phyloP scores from a whole-genome alignment of 352 stramenopile genomes.

The Pythium phragmitis region DNA sequence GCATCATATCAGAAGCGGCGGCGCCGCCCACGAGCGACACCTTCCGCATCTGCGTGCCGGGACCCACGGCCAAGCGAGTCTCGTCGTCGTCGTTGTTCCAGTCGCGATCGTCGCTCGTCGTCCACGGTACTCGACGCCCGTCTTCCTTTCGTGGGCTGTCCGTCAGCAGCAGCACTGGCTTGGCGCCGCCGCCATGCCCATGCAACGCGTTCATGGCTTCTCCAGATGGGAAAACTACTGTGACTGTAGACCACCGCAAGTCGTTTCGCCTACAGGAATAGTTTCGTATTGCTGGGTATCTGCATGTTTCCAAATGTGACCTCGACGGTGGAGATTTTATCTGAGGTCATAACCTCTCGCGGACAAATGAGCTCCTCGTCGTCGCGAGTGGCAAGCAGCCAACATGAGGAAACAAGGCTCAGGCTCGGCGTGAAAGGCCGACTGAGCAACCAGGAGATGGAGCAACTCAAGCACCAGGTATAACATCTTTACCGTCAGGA shows the following conservation, averaged over 20 bases:
- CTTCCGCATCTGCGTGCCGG: background rate
- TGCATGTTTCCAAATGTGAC: too few species aligned
- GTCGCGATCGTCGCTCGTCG: background rate
- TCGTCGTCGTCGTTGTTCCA: background rate
- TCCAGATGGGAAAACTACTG: too few species aligned
- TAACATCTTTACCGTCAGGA: background rate
- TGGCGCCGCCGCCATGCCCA: background rate
- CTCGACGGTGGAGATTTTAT: too few species aligned
- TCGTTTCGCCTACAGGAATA: too few species aligned
- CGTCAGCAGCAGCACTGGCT: slow-evolving; percentile 26
- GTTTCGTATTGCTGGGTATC: too few species aligned
- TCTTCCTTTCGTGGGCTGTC: slow-evolving; percentile 24
- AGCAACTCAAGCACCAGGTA: slow-evolving; percentile 52
- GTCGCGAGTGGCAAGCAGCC: background rate
- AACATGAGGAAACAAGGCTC: slow-evolving; percentile 8
- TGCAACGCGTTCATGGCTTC: background rate
- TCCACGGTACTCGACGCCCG: slow-evolving; percentile 4
- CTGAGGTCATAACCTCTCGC: too few species aligned
- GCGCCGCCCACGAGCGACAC: slow-evolving; percentile 7
- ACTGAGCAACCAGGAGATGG: slow-evolving; percentile 72
- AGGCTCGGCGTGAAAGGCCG: slow-evolving; percentile 44
- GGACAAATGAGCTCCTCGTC: background rate
- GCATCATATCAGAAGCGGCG: background rate
- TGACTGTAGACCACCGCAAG: too few species aligned
- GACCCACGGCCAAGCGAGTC: background rate